Evolutionary conservation across 2,329 filamentous ascomycete species (phyloP).

Genomic region (Ascochyta clinopodiicola): DNA sequence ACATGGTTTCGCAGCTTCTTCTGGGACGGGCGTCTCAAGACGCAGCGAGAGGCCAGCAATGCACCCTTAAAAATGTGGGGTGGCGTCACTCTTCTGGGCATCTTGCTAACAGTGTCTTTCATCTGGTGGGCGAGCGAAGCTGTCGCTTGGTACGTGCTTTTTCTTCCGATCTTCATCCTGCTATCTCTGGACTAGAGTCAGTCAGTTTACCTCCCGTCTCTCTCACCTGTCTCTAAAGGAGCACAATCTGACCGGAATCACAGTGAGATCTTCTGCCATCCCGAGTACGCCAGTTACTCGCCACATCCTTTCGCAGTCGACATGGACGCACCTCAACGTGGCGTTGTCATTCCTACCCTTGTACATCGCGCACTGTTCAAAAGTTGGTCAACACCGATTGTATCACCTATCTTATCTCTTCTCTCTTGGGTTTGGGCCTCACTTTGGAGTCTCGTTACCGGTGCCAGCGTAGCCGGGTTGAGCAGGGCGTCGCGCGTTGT

Average conservation of each 20-base stretch:
- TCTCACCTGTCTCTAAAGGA: not conserved
- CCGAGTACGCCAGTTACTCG: conserved; percentile 55
- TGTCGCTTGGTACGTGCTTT: conserved; percentile 51
- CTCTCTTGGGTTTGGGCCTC: conserved; percentile 27
- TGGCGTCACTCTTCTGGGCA: conserved; percentile 49
- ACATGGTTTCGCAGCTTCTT: conserved; percentile 35
- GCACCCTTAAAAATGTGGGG: conserved; percentile 30
- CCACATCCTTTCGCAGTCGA: conserved; percentile 57
- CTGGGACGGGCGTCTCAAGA: conserved; percentile 32
- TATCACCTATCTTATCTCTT: conserved; percentile 13
- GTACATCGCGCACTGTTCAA: conserved; percentile 52
- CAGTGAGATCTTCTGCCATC: conserved; percentile 59
- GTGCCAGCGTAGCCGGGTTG: conserved; percentile 6
- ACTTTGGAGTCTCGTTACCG: conserved; percentile 15
- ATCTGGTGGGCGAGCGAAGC: conserved; percentile 59
- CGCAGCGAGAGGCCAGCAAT: conserved; percentile 14
- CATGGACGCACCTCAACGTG: conserved; percentile 60
- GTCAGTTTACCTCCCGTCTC: conserved; percentile 9
- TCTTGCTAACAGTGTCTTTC: conserved; percentile 50
- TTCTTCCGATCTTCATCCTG: conserved; percentile 15
- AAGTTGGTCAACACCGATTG: conserved; percentile 42
- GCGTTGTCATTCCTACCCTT: conserved; percentile 63
- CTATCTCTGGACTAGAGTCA: conserved; percentile 18
- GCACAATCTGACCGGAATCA: conserved; percentile 5
- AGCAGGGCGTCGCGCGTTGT: not conserved